phyloP scores from a whole-genome alignment of 202 grass and related monocot genomes.

The Setaria italica region DNA sequence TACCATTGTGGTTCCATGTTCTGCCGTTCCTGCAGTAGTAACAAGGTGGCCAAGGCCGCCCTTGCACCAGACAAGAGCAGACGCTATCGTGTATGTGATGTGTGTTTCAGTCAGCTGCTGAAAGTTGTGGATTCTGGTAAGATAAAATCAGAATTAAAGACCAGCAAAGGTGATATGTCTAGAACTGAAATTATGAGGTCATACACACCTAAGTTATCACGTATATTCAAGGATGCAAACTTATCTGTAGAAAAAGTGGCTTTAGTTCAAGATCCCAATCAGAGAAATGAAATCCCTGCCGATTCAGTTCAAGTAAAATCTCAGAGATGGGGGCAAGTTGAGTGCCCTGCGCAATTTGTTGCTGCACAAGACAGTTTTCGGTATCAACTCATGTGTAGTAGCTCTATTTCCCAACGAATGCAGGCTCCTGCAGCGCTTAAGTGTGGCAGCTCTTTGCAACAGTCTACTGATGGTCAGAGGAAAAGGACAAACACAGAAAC shows the following conservation, averaged over 20 bases:
- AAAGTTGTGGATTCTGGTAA: slow-evolving; percentile 49
- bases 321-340: slow-evolving; percentile 81
- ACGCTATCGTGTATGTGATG: slow-evolving; percentile 77
- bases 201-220: slow-evolving; percentile 77
- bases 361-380: slow-evolving; percentile 38
- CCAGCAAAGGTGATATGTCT: slow-evolving; percentile 55
- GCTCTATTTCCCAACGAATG: slow-evolving; percentile 52
- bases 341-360: slow-evolving; percentile 64
- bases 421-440: slow-evolving; percentile 28
- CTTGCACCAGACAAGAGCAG: slow-evolving; percentile 73
- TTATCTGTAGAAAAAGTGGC: slow-evolving; percentile 55
- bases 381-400: slow-evolving; percentile 37
- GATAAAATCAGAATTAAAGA: slow-evolving; percentile 40
- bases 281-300: slow-evolving; percentile 39
- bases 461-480: slow-evolving; percentile 43
- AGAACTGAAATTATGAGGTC: slow-evolving; percentile 57
- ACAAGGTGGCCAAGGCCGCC: slow-evolving; percentile 67
- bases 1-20: slow-evolving; percentile 91
- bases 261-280: slow-evolving; percentile 37
- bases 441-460: slow-evolving; percentile 33
- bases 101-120: slow-evolving; percentile 69
- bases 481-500: slow-evolving; percentile 62
- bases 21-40: slow-evolving; percentile 80
- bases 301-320: slow-evolving; percentile 41
- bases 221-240: slow-evolving; percentile 71